These are phyloP conservation scores for Arabidopsis arenosa DNA, from an alignment of 345 rosid species.

Conservation along the genomic window DNA sequence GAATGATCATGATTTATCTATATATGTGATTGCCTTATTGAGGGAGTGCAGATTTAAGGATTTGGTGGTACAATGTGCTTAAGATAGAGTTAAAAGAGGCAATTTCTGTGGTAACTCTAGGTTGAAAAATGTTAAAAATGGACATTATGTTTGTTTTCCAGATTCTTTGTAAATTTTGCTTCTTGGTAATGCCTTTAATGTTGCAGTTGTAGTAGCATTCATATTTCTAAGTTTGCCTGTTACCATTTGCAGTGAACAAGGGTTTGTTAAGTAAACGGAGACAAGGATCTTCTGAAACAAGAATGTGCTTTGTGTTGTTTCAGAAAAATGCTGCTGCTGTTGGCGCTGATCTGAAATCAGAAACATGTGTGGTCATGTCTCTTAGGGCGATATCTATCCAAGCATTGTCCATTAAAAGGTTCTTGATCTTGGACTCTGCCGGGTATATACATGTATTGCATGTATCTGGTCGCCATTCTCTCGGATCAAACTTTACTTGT, in stretches of 20 bases:
- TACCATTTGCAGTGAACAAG: slow-evolving; percentile 59
- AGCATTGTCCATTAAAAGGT: slow-evolving; percentile 59
- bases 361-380: slow-evolving; percentile 31
- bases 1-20: background rate
- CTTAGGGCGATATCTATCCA: slow-evolving; percentile 64
- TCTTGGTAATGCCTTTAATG: background rate
- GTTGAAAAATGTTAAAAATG: background rate
- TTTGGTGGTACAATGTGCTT: background rate
- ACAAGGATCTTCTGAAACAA: slow-evolving; percentile 53
- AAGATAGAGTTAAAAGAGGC: background rate
- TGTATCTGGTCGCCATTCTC: slow-evolving; percentile 42
- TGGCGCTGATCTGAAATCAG: slow-evolving; percentile 44
- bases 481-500: slow-evolving; percentile 52
- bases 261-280: slow-evolving; percentile 51
- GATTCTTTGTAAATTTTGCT: too few relatives aligned
- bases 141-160: too few relatives aligned
- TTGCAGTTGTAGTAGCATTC: background rate
- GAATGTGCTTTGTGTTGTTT: slow-evolving; percentile 58
- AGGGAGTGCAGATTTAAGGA: background rate
- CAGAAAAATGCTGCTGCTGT: slow-evolving; percentile 43
- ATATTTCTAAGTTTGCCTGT: background rate
- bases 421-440: slow-evolving; percentile 63
- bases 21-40: background rate
- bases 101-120: background rate
- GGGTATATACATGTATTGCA: slow-evolving; percentile 66